Conservation (phyloP, 129 eudicot genomes). For the Calendula officinalis region DNA sequence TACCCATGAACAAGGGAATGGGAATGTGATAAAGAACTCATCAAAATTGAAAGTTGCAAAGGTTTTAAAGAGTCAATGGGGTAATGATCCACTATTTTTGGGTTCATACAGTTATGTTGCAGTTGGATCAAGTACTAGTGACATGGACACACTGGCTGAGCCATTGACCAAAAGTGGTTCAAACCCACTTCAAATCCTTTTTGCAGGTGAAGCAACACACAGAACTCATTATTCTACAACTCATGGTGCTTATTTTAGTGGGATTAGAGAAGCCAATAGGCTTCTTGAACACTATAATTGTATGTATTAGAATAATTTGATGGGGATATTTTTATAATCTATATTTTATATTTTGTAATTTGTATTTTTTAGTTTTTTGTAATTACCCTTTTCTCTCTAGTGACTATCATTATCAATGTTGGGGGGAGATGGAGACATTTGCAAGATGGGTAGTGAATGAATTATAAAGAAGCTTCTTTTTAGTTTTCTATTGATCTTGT, state of each 20-base stretch:
- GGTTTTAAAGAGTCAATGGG: slow-evolving; percentile 82
- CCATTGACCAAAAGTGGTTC: slow-evolving; percentile 55
- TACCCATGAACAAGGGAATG: slow-evolving; percentile 36
- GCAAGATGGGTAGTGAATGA: slow-evolving; percentile 44
- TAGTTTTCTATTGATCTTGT: slow-evolving; percentile 23
- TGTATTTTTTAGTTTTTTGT: slow-evolving; percentile 22
- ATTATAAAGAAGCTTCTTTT: slow-evolving; percentile 54
- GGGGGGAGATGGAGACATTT: slow-evolving; percentile 55
- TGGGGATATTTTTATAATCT: slow-evolving; percentile 21
- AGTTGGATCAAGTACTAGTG: slow-evolving; percentile 79
- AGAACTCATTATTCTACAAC: slow-evolving; percentile 93
- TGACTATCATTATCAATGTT: slow-evolving; percentile 36
- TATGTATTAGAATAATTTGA: slow-evolving; percentile 26
- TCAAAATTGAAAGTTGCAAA: slow-evolving; percentile 40
- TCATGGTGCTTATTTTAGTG: slow-evolving; percentile 97
- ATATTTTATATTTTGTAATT: background rate
- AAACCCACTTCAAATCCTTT: slow-evolving; percentile 63
- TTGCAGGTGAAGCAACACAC: slow-evolving; percentile 98
- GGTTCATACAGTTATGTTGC: slow-evolving; percentile 90
- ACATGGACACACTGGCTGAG: slow-evolving; percentile 73
- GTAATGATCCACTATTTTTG: slow-evolving; percentile 75
- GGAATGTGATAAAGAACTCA: slow-evolving; percentile 32
- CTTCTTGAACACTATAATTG: slow-evolving; percentile 73
- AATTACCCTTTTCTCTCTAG: slow-evolving; percentile 28
- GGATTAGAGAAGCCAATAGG: slow-evolving; percentile 96